Base-by-base conservation (phyloP, 495 filamentous ascomycete genomes). In the Penicillium soppii region DNA sequence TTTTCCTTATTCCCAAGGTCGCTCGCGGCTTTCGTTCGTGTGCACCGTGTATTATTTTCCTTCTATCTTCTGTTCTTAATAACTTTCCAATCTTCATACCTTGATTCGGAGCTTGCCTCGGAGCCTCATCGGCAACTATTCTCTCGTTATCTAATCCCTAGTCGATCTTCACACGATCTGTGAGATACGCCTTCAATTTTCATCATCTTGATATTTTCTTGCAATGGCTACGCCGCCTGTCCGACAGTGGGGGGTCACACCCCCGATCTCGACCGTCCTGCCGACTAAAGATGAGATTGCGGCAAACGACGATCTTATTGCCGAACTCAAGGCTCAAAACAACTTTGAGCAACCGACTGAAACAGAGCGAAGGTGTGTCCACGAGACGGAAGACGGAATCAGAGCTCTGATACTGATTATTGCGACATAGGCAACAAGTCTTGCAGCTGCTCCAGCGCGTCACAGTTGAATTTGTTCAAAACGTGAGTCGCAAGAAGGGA, bases 331-430 rank as follows among this genome's bases (percentile, higher is more conserved):
- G 65, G 77, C 78, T 10, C 89, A 96, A 67, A 91, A 95, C 69
- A 96, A 92, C 47, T 98, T 96, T 57, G 92, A 97, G 65, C 80
- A 77, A 27, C 74, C 80, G 7, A 72, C 84, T 44, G 94, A 95
- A 66, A 96, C 89, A 0, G 81, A 90, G 54, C 87, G 84, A 52
- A 84, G 90, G 88, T 88, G 69, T 20, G 59, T 52, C 47, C 10
- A 33, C 9, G 19, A 29, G 4, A 26, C 15, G 15, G 35, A 12
- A 20, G n/a, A 2, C 15, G 21, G 33, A 22, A 4, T 23, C 12
- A 35, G 38, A 9, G 35, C 12, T 33, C 5, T 49, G 33, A 37
- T 30, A 22, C 30, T 52, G 13, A 45, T 7, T 8, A 17, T 15
- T 19, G 51, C 48, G 48, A 32, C 52, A 52, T 47, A 77, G 75